Base-by-base conservation (phyloP, 2,329 filamentous ascomycete species). In the Trichoderma endophyticum region DNA sequence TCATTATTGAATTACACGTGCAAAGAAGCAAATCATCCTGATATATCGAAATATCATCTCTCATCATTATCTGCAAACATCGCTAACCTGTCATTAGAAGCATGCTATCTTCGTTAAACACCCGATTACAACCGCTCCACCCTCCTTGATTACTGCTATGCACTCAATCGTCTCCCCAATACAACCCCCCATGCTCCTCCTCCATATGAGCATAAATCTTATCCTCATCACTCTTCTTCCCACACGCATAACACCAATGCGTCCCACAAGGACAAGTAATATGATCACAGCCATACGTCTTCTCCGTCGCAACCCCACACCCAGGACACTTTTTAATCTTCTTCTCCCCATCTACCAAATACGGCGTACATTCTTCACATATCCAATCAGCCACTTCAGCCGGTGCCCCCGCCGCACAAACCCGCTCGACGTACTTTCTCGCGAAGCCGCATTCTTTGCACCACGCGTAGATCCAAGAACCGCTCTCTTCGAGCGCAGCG, bases 401-500 rank as follows among this genome's bases (percentile, higher is more conserved):
- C 0, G 83, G 82, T 2, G 79, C 79, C 0, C 83, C 84, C 0
- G 77, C 77, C 0, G 82, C 83, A 73, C 86, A 87, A 2, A 81
- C 81, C 6, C 85, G 78, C 74, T 84, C 83, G 21, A 83, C 78
- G 65, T 80, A 82, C 71, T 78, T 78, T 73, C 80, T 82, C 4
- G 85, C 85, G 12, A 78, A 77, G 4, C 80, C 80, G 69, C 86
- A 87, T 4, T 73, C 76, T 3, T 39, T 71, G 74, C 87, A 89
- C 85, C 84, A 86, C 0, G 82, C 84, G 59, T 87, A 85, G 67
- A 86, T 83, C 81, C 82, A 86, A 1, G 77, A 77, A 2, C 81
- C 85, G 1, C 78, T 74, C 14, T 85, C 80, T 3, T 80, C 75
- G 1, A 86, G 78, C 0, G 84, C 86, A 1, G 75, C 75, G 2